phyloP scores from a whole-genome alignment of 495 filamentous ascomycete species.

The Ascobolus immersus region DNA sequence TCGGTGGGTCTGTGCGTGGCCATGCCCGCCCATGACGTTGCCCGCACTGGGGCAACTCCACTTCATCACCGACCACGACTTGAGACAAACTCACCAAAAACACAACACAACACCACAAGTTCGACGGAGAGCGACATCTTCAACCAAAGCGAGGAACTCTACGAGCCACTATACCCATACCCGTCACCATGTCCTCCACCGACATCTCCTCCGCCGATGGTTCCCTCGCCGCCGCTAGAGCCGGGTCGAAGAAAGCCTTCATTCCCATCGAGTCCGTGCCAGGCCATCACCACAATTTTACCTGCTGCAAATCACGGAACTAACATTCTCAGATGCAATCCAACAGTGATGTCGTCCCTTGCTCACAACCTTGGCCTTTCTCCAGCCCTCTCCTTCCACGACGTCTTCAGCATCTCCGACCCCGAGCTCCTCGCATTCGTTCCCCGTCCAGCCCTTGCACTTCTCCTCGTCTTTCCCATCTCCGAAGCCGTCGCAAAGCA shows the following conservation, averaged over 20 bases:
- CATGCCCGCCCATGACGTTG: no score
- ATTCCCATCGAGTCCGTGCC: neutral
- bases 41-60: no score
- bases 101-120: slow-evolving; percentile 11
- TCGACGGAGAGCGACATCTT: no score
- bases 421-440: slow-evolving; percentile 54
- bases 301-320: no score
- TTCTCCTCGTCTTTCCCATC: slow-evolving; percentile 68
- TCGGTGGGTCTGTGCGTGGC: no score
- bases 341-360: slow-evolving; percentile 52
- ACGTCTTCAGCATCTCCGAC: slow-evolving; percentile 63
- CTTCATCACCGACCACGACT: no score
- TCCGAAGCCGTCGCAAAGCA: slow-evolving; percentile 40
- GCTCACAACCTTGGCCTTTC: slow-evolving; percentile 53
- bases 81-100: neutral
- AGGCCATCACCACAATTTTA: neutral
- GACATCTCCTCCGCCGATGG: no score
- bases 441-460: slow-evolving; percentile 55
- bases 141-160: no score
- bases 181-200: no score
- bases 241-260: no score
- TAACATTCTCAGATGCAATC: slow-evolving; percentile 32
- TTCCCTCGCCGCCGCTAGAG: no score
- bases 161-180: no score
- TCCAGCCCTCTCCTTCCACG: slow-evolving; percentile 39